Conservation (phyloP, 441 rosid species). For the Corymbia calophylla region DNA sequence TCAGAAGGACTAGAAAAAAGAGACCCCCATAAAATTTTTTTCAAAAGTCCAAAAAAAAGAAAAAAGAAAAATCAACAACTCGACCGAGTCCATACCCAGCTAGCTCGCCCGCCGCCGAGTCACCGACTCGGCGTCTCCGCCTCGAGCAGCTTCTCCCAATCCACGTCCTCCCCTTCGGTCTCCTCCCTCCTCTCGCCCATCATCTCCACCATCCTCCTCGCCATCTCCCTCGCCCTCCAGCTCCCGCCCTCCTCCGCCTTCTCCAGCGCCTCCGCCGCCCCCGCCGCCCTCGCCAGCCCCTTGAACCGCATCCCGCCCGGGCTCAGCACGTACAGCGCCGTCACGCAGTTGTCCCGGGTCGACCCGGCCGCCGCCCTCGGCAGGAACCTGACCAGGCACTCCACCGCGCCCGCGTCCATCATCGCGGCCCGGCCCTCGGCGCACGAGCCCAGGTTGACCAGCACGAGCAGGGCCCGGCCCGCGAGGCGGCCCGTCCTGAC, state of each 20-base stretch:
- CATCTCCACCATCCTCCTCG: conserved; percentile 27
- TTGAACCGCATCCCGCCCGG: conserved; percentile 59
- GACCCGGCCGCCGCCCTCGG: conserved; percentile 37
- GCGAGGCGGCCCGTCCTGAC: conserved; percentile 47
- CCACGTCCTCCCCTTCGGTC: conserved; percentile 29
- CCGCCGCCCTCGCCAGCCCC: conserved; percentile 61
- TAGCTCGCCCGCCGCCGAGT: conserved; percentile 14
- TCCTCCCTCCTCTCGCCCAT: conserved; percentile 28
- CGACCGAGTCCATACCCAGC: background rate
- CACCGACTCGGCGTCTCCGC: conserved; percentile 21
- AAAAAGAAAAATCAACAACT: background rate
- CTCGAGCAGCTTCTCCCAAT: conserved; percentile 76
- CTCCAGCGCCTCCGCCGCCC: conserved; percentile 43
- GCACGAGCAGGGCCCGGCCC: conserved; percentile 37
- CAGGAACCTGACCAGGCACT: conserved; percentile 47
- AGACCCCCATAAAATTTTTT: conserved; percentile 1
- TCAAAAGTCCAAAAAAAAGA: background rate
- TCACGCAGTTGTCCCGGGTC: conserved; percentile 50
- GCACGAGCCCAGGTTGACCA: conserved; percentile 52
- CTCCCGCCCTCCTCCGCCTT: conserved; percentile 39
- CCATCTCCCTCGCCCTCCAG: background rate
- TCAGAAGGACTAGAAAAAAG: background rate
- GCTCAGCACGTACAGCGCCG: conserved; percentile 52
- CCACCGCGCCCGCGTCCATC: conserved; percentile 77
- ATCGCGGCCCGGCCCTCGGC: conserved; percentile 44